Percentiles rank a stretch among this genome's conserved stretches.
Evolutionary conservation across 345 rosid genomes (phyloP).

Genomic region (Bruguiera sexangula): DNA sequence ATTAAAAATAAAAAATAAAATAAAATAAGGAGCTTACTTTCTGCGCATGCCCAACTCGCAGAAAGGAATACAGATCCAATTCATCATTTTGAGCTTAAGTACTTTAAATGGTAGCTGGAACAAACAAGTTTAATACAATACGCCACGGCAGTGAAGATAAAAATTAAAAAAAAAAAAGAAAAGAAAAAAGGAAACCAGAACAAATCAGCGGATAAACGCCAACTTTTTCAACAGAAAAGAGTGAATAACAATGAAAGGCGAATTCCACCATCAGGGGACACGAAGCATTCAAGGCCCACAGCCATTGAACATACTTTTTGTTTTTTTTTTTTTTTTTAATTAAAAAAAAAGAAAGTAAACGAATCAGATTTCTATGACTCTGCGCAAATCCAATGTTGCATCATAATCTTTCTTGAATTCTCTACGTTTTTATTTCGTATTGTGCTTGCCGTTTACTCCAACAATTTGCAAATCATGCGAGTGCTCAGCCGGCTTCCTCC

Average conservation of each 20-base stretch:
- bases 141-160: no score
- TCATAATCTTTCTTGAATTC: not conserved
- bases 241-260: conserved; percentile 13
- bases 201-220: not conserved
- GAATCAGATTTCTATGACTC: no score
- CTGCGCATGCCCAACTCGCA: no score
- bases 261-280: conserved; percentile 28
- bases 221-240: not conserved
- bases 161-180: not conserved
- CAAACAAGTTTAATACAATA: no score
- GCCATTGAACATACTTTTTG: not conserved
- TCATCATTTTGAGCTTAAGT: no score
- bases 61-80: no score
- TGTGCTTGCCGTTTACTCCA: not conserved
- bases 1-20: not conserved
- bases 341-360: no score
- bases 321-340: no score
- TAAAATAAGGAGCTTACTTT: not conserved
- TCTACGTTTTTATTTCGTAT: not conserved
- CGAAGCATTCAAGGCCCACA: conserved; percentile 34
- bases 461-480: not conserved
- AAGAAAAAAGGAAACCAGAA: not conserved
- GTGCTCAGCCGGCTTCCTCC: not conserved
- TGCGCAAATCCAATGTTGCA: no score
- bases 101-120: no score